These are phyloP conservation scores for Dimargaris xerosporica DNA, from an alignment of 192 early-diverging fungal species.

Conservation along the genomic window DNA sequence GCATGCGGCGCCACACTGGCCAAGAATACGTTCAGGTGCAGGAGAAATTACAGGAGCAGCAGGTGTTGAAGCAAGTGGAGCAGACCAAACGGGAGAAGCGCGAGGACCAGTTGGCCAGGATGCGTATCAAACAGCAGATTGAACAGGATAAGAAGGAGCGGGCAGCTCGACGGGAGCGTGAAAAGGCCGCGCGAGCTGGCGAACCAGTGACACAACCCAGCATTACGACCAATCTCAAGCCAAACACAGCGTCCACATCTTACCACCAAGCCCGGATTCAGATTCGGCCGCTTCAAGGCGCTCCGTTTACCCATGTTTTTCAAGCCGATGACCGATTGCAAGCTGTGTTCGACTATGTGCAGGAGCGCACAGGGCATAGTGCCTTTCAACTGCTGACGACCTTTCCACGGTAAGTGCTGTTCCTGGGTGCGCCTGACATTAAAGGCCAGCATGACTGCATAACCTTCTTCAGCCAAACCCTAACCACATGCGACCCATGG, in stretches of 20 bases:
- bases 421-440: neutral
- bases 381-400: slow-evolving; percentile 41
- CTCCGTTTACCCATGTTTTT: slow-evolving; percentile 42
- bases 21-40: slow-evolving; percentile 37
- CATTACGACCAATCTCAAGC: slow-evolving; percentile 17
- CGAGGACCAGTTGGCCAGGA: slow-evolving; percentile 42
- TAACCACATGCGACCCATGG: neutral
- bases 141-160: slow-evolving; percentile 53
- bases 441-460: neutral
- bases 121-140: slow-evolving; percentile 42
- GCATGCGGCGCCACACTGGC: slow-evolving; percentile 36
- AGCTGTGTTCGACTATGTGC: slow-evolving; percentile 35
- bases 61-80: slow-evolving; percentile 42
- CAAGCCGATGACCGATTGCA: slow-evolving; percentile 33
- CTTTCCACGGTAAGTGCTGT: slow-evolving; percentile 31
- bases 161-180: slow-evolving; percentile 24
- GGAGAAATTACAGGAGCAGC: slow-evolving; percentile 26
- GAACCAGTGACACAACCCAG: neutral
- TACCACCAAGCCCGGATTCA: slow-evolving; percentile 45
- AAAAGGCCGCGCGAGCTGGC: slow-evolving; percentile 21
- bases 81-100: slow-evolving; percentile 45
- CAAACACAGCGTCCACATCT: slow-evolving; percentile 18
- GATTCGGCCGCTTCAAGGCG: slow-evolving; percentile 36
- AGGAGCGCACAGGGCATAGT: slow-evolving; percentile 17
- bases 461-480: too few relatives aligned